Percentiles rank a stretch among this genome's conserved stretches.
Conservation (phyloP, 2,329 filamentous ascomycete genomes). For the Colletotrichum coccodes region DNA sequence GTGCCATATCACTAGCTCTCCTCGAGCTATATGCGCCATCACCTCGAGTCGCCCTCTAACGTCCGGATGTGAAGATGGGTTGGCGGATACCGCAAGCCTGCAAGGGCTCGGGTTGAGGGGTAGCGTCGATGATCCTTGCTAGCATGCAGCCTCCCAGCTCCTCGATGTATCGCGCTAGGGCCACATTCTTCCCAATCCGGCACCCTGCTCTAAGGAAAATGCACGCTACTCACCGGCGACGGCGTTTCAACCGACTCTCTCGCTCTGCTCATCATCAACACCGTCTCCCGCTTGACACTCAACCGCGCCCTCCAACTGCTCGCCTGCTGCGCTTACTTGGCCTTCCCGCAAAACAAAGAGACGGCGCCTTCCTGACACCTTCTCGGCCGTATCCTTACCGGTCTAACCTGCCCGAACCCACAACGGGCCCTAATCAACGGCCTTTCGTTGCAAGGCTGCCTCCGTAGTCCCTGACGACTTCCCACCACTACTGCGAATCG, state of each 20-base stretch:
- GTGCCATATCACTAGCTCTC: constrained; percentile 1
- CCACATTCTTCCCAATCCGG: constrained; percentile 28
- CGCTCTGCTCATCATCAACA: constrained; percentile 15
- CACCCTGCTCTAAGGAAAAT: constrained; percentile 23
- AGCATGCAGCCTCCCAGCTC: constrained; percentile 16
- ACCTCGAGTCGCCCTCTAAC: not conserved
- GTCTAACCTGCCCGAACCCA: constrained; percentile 10
- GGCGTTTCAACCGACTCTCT: constrained; percentile 21
- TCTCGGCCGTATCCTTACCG: constrained; percentile 30
- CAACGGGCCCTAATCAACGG: constrained; percentile 30
- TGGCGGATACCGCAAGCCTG: not conserved
- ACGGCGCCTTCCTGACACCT: constrained; percentile 29
- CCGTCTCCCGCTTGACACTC: constrained; percentile 11
- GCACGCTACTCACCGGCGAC: constrained; percentile 15
- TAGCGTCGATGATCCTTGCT: constrained; percentile 22
- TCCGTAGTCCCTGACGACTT: constrained; percentile 1
- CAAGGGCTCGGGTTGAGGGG: constrained; percentile 17
- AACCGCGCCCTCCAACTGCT: constrained; percentile 4
- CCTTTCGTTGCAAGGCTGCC: constrained; percentile 14
- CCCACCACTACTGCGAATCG: not conserved
- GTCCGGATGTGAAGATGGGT: constrained; percentile 22
- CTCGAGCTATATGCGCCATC: constrained; percentile 8
- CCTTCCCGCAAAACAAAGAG: constrained; percentile 28
- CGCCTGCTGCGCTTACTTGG: constrained; percentile 25
- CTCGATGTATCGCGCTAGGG: constrained; percentile 14